Evolutionary conservation across 805 yeast genomes (phyloP).

Genomic region (Pichia eremophila): DNA sequence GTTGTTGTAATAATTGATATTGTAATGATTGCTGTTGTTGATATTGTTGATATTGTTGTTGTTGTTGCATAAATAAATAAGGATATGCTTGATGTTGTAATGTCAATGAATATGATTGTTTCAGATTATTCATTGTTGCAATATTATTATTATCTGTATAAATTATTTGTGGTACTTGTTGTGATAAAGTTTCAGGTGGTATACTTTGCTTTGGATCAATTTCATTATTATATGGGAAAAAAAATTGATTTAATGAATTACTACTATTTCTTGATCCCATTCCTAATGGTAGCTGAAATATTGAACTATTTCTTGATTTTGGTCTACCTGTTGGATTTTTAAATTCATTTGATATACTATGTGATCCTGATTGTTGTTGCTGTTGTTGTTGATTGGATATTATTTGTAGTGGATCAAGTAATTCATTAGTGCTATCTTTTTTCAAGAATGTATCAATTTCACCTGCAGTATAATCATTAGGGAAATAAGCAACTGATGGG

Average conservation of each 20-base stretch:
- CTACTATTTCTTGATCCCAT: neutral
- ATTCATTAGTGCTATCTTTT: conserved; percentile 25
- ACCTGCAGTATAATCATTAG: conserved; percentile 19
- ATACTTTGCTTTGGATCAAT: neutral
- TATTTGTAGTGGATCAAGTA: conserved; percentile 18
- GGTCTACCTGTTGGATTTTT: neutral
- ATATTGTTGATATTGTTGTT: neutral
- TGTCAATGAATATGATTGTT: conserved; percentile 1
- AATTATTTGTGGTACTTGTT: too few relatives aligned
- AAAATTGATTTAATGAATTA: neutral
- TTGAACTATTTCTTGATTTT: conserved; percentile 6
- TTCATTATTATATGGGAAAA: neutral
- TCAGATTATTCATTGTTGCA: neutral
- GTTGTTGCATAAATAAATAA: conserved; percentile 1
- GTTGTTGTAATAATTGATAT: neutral
- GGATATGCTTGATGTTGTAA: neutral
- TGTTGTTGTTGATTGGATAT: neutral
- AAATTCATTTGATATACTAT: neutral
- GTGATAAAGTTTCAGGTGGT: neutral
- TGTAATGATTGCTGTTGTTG: neutral
- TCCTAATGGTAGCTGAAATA: conserved; percentile 12
- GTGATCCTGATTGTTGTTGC: neutral
- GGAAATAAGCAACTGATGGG: conserved; percentile 22
- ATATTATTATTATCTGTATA: too few relatives aligned
- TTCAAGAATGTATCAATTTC: conserved; percentile 30